A percentile compares a stretch with the other conserved stretches of the same genome.
These are phyloP conservation scores for Alternaria sp. DNA, from an alignment of 2,329 filamentous ascomycete species.

Conservation along the genomic window DNA sequence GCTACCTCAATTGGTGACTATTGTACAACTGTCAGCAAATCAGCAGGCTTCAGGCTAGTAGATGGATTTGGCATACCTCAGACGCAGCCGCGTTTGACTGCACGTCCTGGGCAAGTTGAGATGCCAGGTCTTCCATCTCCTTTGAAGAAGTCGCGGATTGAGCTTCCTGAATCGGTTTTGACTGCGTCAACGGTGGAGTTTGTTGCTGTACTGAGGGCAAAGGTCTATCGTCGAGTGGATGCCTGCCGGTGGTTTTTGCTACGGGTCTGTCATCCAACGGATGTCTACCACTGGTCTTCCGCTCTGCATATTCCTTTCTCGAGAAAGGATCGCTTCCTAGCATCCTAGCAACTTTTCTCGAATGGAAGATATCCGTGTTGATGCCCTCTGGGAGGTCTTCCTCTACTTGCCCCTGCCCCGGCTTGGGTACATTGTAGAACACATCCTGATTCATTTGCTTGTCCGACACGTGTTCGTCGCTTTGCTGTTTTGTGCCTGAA, in stretches of 20 bases:
- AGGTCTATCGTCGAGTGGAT: conserved; percentile 19
- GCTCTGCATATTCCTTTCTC: conserved; percentile 41
- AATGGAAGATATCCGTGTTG: conserved; percentile 68
- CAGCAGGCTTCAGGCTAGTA: conserved; percentile 40
- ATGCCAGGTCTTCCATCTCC: conserved; percentile 55
- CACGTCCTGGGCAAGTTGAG: conserved; percentile 55
- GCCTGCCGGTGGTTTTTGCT: conserved; percentile 2
- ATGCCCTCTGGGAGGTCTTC: conserved; percentile 63
- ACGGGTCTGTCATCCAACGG: conserved; percentile 16
- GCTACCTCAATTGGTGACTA: conserved; percentile 44
- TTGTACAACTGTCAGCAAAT: conserved; percentile 53
- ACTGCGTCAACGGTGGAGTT: conserved; percentile 18
- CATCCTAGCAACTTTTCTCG: conserved; percentile 62
- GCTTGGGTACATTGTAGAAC: conserved; percentile 44
- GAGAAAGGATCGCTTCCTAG: conserved; percentile 56
- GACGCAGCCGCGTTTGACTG: conserved; percentile 35
- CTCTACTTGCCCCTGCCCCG: conserved; percentile 42
- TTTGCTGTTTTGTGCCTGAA: conserved; percentile 54
- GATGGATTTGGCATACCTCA: conserved; percentile 29
- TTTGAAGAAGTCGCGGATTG: conserved; percentile 27
- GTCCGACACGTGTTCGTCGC: conserved; percentile 50
- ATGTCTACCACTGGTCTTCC: conserved; percentile 32
- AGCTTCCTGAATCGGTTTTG: conserved; percentile 12
- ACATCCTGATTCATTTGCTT: conserved; percentile 62
- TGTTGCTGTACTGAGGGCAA: conserved; percentile 8